Conservation (phyloP, 2,329 filamentous ascomycete species). For the Coniochaeta pulveracea region DNA sequence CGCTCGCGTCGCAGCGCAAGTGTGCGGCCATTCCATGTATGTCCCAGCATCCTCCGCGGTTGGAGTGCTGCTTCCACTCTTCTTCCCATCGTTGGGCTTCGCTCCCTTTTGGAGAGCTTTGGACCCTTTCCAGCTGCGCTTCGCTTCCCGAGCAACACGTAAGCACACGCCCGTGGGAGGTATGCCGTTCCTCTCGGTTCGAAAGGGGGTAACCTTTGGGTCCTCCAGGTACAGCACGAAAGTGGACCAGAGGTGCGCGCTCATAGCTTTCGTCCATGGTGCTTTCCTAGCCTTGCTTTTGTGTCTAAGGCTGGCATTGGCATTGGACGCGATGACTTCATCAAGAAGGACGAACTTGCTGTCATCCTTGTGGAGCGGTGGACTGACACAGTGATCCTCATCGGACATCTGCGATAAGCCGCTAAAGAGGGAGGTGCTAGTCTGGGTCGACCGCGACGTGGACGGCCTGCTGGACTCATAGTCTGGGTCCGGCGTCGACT, state of each 20-base stretch:
- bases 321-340: constrained; percentile 4
- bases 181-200: constrained; percentile 50
- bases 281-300: constrained; percentile 32
- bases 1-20: constrained; percentile 47
- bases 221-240: constrained; percentile 56
- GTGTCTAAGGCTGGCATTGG: constrained; percentile 4
- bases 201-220: constrained; percentile 55
- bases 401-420: constrained; percentile 44
- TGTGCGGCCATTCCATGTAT: constrained; percentile 54
- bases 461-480: constrained; percentile 43
- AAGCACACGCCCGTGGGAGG: constrained; percentile 54
- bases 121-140: constrained; percentile 54
- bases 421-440: constrained; percentile 45
- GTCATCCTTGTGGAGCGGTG: constrained; percentile 29
- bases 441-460: constrained; percentile 47
- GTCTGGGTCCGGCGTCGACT: constrained; percentile 49
- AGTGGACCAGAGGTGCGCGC: constrained; percentile 53
- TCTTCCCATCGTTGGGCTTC: constrained; percentile 17
- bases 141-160: constrained; percentile 54
- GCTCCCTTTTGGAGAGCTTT: constrained; percentile 24
- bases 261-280: constrained; percentile 55
- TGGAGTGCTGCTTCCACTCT: constrained; percentile 45
- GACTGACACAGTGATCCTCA: constrained; percentile 41
- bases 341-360: constrained; percentile 9
- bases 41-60: constrained; percentile 33